Evolutionary conservation across 768 basidiomycete genomes (phyloP).

Genomic region (Austroboletus festivus): DNA sequence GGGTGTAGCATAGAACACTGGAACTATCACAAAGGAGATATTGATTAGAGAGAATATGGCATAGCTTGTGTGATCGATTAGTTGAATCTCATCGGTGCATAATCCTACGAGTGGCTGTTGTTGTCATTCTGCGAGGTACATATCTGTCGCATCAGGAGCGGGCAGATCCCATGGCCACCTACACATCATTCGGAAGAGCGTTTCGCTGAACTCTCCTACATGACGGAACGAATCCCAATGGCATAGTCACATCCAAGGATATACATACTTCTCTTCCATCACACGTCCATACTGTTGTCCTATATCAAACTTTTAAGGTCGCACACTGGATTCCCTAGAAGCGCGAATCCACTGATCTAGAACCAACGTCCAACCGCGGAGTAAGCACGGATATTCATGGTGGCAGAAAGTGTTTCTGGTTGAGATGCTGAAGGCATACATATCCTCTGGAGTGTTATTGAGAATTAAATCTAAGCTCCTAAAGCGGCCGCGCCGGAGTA

Average conservation of each 20-base stretch:
- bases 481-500: too few species aligned
- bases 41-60: too few species aligned
- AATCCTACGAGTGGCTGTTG: background rate
- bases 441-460: too few species aligned
- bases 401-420: too few species aligned
- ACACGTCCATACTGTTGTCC: slow-evolving; percentile 27
- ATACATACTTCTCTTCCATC: slow-evolving; percentile 39
- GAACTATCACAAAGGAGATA: slow-evolving; percentile 57
- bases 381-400: slow-evolving; percentile 56
- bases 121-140: background rate
- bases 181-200: slow-evolving; percentile 70
- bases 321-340: background rate
- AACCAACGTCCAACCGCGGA: slow-evolving; percentile 40
- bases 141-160: slow-evolving; percentile 39
- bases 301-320: slow-evolving; percentile 8
- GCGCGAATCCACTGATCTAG: slow-evolving; percentile 1
- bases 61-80: slow-evolving; percentile 45
- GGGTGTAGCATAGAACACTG: slow-evolving; percentile 73
- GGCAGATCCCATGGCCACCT: slow-evolving; percentile 70
- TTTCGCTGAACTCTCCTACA: slow-evolving; percentile 48
- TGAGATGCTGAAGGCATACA: too few species aligned
- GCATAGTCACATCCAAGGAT: slow-evolving; percentile 46
- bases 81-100: slow-evolving; percentile 43
- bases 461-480: too few species aligned
- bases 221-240: slow-evolving; percentile 24